Evolutionary conservation across 139 green algal species (phyloP).

Genomic region (Chlorella sorokiniana): DNA sequence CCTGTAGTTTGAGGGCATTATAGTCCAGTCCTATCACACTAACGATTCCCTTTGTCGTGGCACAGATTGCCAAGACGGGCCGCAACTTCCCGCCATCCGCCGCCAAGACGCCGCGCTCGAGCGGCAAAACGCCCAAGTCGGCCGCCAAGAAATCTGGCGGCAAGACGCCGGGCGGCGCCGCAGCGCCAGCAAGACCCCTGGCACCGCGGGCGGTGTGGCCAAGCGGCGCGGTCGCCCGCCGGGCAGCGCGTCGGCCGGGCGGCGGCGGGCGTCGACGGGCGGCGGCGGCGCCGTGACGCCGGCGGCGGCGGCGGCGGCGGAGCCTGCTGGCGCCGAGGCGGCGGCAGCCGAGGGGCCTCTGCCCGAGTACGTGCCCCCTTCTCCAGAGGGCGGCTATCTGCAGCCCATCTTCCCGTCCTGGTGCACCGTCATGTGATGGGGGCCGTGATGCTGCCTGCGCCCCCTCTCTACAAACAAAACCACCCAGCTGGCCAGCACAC

Average conservation of each 20-base stretch:
- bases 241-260: background rate
- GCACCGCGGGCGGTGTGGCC: slow-evolving; percentile 1
- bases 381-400: background rate
- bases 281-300: no score
- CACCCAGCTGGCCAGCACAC: no score
- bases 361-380: background rate
- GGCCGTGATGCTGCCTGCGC: no score
- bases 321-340: background rate
- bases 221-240: background rate
- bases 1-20: no score
- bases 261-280: no score
- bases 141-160: background rate
- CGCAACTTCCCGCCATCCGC: background rate
- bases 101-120: background rate
- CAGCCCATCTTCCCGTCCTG: background rate
- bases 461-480: no score
- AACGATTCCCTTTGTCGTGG: background rate
- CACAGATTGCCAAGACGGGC: slow-evolving; percentile 6
- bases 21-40: no score
- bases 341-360: background rate
- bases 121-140: background rate
- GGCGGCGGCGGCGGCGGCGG: background rate
- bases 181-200: slow-evolving; percentile 12
- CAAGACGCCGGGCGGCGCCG: background rate
- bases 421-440: slow-evolving; percentile 16